Conservation (phyloP, 306 rosid genomes). For the Fagus sylvatica region DNA sequence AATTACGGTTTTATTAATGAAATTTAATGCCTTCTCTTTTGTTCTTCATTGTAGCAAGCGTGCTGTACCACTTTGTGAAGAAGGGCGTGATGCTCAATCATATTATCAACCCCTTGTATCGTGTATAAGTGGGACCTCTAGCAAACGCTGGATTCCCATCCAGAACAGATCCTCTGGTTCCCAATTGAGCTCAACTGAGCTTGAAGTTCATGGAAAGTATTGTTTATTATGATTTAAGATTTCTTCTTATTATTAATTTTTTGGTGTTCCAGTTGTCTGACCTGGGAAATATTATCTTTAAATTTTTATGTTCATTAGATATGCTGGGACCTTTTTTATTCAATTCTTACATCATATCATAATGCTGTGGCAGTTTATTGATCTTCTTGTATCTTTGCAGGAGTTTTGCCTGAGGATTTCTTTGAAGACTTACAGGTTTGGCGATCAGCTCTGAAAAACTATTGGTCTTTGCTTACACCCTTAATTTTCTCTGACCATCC, state of each 20-base stretch:
- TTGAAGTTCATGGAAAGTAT: slow-evolving; percentile 93
- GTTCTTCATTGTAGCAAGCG: slow-evolving; percentile 53
- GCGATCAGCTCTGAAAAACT: slow-evolving; percentile 71
- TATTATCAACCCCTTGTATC: slow-evolving; percentile 78
- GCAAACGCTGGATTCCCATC: slow-evolving; percentile 85
- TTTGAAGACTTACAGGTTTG: slow-evolving; percentile 74
- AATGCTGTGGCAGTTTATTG: slow-evolving; percentile 30
- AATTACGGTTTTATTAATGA: slow-evolving; percentile 8
- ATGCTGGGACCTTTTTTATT: slow-evolving; percentile 8
- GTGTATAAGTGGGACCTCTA: slow-evolving; percentile 81
- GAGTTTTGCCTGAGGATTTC: slow-evolving; percentile 80
- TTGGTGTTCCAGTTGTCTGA: background rate
- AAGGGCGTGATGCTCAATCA: slow-evolving; percentile 51
- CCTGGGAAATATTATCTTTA: background rate
- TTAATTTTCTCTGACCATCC: slow-evolving; percentile 99
- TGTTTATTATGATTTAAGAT: slow-evolving; percentile 22
- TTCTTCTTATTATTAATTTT: background rate
- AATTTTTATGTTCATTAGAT: slow-evolving; percentile 20
- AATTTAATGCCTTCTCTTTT: slow-evolving; percentile 10
- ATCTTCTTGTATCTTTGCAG: slow-evolving; percentile 55
- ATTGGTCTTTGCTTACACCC: slow-evolving; percentile 96
- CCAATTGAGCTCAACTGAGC: slow-evolving; percentile 60
- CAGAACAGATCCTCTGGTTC: slow-evolving; percentile 73
- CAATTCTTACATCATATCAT: slow-evolving; percentile 4
- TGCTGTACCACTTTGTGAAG: slow-evolving; percentile 68